phyloP scores from a whole-genome alignment of 2,329 filamentous ascomycete genomes.

The Neofusicoccum kwambonambiense region DNA sequence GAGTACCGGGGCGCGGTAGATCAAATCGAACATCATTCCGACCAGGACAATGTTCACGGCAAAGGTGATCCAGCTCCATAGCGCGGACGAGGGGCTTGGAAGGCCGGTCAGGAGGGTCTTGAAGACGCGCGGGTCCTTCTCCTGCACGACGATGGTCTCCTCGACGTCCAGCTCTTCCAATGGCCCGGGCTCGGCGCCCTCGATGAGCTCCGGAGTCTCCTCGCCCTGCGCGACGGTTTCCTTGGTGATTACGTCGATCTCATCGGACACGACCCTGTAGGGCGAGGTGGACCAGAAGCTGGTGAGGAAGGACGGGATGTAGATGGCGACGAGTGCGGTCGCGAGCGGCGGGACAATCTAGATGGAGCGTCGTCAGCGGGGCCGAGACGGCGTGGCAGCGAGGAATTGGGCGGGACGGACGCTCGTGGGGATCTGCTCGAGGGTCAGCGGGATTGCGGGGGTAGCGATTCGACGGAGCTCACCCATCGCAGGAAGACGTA shows the following conservation, averaged over 20 bases:
- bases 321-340: slow-evolving; percentile 64
- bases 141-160: slow-evolving; percentile 61
- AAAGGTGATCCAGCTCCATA: slow-evolving; percentile 67
- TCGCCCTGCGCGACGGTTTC: slow-evolving; percentile 38
- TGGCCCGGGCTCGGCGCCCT: slow-evolving; percentile 39
- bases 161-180: slow-evolving; percentile 56
- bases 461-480: slow-evolving; percentile 26
- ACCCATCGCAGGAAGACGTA: slow-evolving; percentile 66
- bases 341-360: slow-evolving; percentile 46
- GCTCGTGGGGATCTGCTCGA: slow-evolving; percentile 20
- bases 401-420: slow-evolving; percentile 11
- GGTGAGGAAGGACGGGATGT: slow-evolving; percentile 62
- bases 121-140: slow-evolving; percentile 57
- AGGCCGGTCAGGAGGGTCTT: slow-evolving; percentile 72
- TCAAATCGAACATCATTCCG: slow-evolving; percentile 70
- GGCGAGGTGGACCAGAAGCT: slow-evolving; percentile 58
- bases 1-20: slow-evolving; percentile 69
- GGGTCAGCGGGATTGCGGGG: slow-evolving; percentile 2
- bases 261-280: slow-evolving; percentile 58
- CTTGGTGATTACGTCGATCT: slow-evolving; percentile 52
- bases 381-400: slow-evolving; percentile 15
- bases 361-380: slow-evolving; percentile 19
- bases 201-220: slow-evolving; percentile 30
- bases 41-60: slow-evolving; percentile 70
- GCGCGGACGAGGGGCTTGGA: slow-evolving; percentile 68